These are phyloP conservation scores for Herpetospermum pedunculosum DNA, from an alignment of 306 rosid species.

Conservation along the genomic window DNA sequence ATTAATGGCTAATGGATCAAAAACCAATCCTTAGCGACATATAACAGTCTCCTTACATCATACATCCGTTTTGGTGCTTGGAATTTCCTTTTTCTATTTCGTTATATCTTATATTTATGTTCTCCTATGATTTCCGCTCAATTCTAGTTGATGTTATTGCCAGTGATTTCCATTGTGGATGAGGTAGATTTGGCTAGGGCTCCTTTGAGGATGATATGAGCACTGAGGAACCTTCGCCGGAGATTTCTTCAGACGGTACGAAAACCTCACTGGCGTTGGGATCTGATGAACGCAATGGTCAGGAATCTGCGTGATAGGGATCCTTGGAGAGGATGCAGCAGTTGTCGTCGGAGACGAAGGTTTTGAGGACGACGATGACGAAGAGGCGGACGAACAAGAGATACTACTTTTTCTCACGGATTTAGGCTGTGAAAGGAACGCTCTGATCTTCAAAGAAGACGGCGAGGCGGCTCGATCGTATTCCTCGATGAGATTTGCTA, in stretches of 20 bases:
- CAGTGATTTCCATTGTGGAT: constrained; percentile 65
- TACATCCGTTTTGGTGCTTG: constrained; percentile 12
- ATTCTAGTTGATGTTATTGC: constrained; percentile 30
- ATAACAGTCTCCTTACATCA: constrained; percentile 45
- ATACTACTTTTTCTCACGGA: constrained; percentile 23
- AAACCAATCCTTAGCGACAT: constrained; percentile 31
- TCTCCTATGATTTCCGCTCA: constrained; percentile 8
- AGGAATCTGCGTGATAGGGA: constrained; percentile 9
- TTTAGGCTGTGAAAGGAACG: constrained; percentile 60
- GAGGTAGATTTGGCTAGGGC: constrained; percentile 32
- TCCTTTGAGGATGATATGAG: constrained; percentile 35
- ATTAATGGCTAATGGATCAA: constrained; percentile 42
- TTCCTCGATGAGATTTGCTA: constrained; percentile 73
- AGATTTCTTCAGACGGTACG: constrained; percentile 18
- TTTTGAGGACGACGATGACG: constrained; percentile 35
- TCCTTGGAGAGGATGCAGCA: constrained; percentile 19
- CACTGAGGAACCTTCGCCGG: constrained; percentile 34
- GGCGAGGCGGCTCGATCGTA: constrained; percentile 44
- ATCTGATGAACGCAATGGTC: constrained; percentile 40
- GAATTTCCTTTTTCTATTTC: background rate
- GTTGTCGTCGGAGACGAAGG: constrained; percentile 30
- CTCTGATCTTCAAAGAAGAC: constrained; percentile 56
- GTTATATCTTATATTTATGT: constrained; percentile 8
- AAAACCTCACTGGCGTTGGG: constrained; percentile 21
- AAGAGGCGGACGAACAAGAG: constrained; percentile 27